A percentile compares a stretch with the other conserved stretches of the same genome.
Evolutionary conservation across 2,329 filamentous ascomycete genomes (phyloP).

Genomic region (Botryosphaeria dothidea): DNA sequence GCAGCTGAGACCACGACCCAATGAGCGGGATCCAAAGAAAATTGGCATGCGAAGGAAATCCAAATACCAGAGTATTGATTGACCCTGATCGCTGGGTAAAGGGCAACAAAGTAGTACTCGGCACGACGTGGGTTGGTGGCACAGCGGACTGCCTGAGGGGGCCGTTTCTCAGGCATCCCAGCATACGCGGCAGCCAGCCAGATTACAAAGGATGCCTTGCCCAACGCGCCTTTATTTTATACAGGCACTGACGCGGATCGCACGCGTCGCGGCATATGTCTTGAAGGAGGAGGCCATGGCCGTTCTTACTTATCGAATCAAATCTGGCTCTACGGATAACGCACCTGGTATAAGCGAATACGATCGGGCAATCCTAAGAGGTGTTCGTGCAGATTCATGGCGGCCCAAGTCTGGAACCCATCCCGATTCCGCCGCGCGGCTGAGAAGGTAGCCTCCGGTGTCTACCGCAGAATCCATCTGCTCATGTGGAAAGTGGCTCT

Average conservation of each 20-base stretch:
- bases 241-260: not conserved
- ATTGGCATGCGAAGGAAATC: not conserved
- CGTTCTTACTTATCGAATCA: not conserved
- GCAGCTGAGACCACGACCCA: not conserved
- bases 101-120: not conserved
- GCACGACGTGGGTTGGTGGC: not conserved
- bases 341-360: not conserved
- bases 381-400: not conserved
- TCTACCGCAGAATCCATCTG: not conserved
- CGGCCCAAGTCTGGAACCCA: not conserved
- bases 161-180: not conserved
- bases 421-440: not conserved
- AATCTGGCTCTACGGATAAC: too few relatives aligned
- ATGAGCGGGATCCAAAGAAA: not conserved
- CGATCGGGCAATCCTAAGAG: not conserved
- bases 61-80: not conserved
- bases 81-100: not conserved
- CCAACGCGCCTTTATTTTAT: not conserved
- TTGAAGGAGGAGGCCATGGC: not conserved
- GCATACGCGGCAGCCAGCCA: not conserved
- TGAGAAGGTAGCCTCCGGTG: not conserved
- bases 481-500: not conserved
- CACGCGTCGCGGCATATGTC: not conserved
- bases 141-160: not conserved
- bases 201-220: not conserved